These are phyloP conservation scores for Coniferiporia sulphurascens DNA, from an alignment of 1,284 basidiomycete genomes.

Conservation along the genomic window DNA sequence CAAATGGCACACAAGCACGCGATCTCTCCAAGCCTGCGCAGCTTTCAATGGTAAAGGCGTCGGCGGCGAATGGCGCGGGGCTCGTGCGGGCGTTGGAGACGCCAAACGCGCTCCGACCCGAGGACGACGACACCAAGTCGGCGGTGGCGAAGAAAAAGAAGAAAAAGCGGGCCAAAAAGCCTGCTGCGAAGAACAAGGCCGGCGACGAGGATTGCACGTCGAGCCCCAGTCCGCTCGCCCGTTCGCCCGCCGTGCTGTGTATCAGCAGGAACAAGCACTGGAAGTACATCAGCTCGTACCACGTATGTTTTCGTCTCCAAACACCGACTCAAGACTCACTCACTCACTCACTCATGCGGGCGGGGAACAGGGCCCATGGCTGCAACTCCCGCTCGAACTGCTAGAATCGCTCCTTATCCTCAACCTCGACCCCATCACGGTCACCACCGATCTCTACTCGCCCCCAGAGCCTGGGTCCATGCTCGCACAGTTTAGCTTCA, in stretches of 20 bases:
- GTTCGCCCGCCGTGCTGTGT: constrained; percentile 58
- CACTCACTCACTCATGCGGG: neutral
- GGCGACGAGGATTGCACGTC: constrained; percentile 21
- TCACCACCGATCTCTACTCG: constrained; percentile 37
- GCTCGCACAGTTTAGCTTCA: constrained; percentile 24
- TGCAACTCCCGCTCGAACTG: constrained; percentile 77
- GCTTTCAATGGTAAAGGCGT: neutral
- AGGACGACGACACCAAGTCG: neutral
- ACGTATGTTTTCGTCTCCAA: constrained; percentile 45
- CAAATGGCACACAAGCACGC: too few species aligned
- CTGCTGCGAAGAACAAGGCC: constrained; percentile 35
- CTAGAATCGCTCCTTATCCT: constrained; percentile 73
- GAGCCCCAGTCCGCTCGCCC: constrained; percentile 18
- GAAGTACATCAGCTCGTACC: constrained; percentile 83
- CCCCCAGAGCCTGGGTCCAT: constrained; percentile 24
- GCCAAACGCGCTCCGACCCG: too few species aligned
- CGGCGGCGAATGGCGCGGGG: neutral
- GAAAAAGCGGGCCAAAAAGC: constrained; percentile 64
- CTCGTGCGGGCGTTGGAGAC: neutral
- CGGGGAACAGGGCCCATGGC: constrained; percentile 67
- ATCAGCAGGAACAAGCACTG: constrained; percentile 85
- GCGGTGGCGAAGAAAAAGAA: constrained; percentile 61
- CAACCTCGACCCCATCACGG: constrained; percentile 66
- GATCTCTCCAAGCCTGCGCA: neutral
- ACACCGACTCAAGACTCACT: neutral